Percentiles rank a stretch among this genome's conserved stretches.
Conservation (phyloP, 257 asterid genomes). For the Fraxinus americana region DNA sequence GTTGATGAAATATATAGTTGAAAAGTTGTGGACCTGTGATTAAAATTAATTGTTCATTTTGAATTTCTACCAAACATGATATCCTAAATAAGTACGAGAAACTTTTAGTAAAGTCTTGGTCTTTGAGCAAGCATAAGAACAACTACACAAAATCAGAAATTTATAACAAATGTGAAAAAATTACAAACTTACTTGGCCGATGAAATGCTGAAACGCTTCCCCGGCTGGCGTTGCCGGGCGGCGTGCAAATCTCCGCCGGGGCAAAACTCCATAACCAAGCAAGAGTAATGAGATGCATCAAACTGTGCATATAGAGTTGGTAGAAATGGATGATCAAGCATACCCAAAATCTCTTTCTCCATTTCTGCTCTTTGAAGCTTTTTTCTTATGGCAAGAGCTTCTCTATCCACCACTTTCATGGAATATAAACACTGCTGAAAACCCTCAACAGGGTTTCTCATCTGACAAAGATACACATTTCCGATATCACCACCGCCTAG, state of each 20-base stretch:
- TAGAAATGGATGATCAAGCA: slow-evolving; percentile 51
- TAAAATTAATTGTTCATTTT: too few relatives aligned
- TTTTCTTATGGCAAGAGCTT: slow-evolving; percentile 43
- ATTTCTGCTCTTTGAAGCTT: slow-evolving; percentile 45
- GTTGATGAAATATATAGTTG: too few relatives aligned
- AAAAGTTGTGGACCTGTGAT: too few relatives aligned
- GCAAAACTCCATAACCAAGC: slow-evolving; percentile 53
- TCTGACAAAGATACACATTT: slow-evolving; percentile 45
- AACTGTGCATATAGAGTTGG: slow-evolving; percentile 47
- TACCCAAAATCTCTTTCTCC: slow-evolving; percentile 45
- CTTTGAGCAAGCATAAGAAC: too few relatives aligned
- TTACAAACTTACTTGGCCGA: slow-evolving; percentile 40
- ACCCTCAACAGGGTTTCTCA: slow-evolving; percentile 37
- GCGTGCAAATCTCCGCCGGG: slow-evolving; percentile 53
- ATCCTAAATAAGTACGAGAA: too few relatives aligned
- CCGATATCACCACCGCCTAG: slow-evolving; percentile 52
- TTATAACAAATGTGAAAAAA: neutral
- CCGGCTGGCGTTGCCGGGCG: slow-evolving; percentile 45
- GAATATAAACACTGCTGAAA: slow-evolving; percentile 45
- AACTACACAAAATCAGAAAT: neutral
- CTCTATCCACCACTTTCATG: slow-evolving; percentile 54
- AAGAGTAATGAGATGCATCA: slow-evolving; percentile 50
- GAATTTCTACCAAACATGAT: too few relatives aligned
- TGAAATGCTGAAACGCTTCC: slow-evolving; percentile 38
- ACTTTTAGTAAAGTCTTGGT: too few relatives aligned